Percentiles rank a stretch among this genome's conserved stretches.
phyloP scores from a whole-genome alignment of 148 eudicot genomes.

The Pharnaceum exiguum region DNA sequence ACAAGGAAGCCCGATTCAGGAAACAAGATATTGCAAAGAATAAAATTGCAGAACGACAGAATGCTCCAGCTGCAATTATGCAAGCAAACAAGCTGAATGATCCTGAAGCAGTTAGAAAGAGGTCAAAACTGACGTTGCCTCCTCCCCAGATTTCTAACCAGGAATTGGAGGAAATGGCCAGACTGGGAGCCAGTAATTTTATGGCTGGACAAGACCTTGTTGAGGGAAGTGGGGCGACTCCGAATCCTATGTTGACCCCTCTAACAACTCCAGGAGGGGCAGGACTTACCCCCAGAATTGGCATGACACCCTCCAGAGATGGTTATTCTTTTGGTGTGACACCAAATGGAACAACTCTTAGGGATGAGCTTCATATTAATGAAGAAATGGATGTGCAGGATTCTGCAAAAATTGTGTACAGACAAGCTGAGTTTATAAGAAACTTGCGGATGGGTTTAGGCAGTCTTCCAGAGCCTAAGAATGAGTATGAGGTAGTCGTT shows the following conservation, averaged over 20 bases:
- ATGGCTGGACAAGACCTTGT: slow-evolving; percentile 75
- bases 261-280: slow-evolving; percentile 74
- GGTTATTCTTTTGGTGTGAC: slow-evolving; percentile 70
- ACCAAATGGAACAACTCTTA: slow-evolving; percentile 90
- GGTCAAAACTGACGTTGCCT: slow-evolving; percentile 91
- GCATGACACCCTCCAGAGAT: slow-evolving; percentile 89
- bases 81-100: slow-evolving; percentile 98
- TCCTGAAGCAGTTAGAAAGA: slow-evolving; percentile 84
- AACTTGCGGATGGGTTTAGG: slow-evolving; percentile 78
- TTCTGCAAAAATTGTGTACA: slow-evolving; percentile 61
- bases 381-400: slow-evolving; percentile 85
- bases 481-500: slow-evolving; percentile 86
- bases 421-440: slow-evolving; percentile 78
- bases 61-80: slow-evolving; percentile 88
- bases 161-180: slow-evolving; percentile 93
- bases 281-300: slow-evolving; percentile 74
- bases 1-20: slow-evolving; percentile 85
- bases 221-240: slow-evolving; percentile 96
- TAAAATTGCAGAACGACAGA: slow-evolving; percentile 86
- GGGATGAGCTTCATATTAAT: slow-evolving; percentile 93
- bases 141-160: slow-evolving; percentile 94
- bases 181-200: slow-evolving; percentile 75
- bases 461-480: slow-evolving; percentile 86
- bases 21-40: slow-evolving; percentile 97
- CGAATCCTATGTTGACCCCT: slow-evolving; percentile 88